Conservation (phyloP, 2,329 filamentous ascomycete species). For the Thermoascus crustaceus region DNA sequence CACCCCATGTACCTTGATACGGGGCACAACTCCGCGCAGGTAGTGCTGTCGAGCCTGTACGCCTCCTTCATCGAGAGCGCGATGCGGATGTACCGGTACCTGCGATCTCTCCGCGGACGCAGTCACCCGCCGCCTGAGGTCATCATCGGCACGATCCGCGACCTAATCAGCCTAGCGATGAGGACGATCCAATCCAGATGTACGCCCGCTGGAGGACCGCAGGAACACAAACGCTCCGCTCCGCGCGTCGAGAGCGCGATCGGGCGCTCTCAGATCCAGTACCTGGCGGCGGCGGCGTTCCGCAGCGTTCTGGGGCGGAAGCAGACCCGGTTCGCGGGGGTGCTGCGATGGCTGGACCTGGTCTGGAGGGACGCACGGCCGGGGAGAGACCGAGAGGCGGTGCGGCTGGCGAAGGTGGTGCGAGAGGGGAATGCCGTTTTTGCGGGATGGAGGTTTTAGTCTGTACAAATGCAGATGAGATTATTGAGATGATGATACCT, state of each 20-base stretch:
- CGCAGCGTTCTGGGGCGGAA: conserved; percentile 57
- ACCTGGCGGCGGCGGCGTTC: conserved; percentile 65
- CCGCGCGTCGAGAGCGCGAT: conserved; percentile 49
- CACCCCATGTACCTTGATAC: conserved; percentile 51
- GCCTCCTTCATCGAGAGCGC: conserved; percentile 70
- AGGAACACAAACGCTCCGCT: not conserved
- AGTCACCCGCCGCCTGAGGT: conserved; percentile 50
- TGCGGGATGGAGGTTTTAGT: conserved; percentile 28
- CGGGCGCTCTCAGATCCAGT: conserved; percentile 51
- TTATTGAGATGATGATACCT: no score
- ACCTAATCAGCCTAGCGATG: conserved; percentile 57
- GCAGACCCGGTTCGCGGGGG: conserved; percentile 58
- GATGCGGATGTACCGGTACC: conserved; percentile 60
- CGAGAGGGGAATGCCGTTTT: conserved; percentile 27
- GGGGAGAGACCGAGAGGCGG: conserved; percentile 24
- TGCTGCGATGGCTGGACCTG: conserved; percentile 60
- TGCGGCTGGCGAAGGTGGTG: conserved; percentile 26
- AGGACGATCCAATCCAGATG: conserved; percentile 53
- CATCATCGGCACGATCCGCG: conserved; percentile 58
- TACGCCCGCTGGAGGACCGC: not conserved
- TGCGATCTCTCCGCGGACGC: conserved; percentile 48
- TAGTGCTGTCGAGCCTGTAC: conserved; percentile 66
- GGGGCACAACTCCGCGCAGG: conserved; percentile 60
- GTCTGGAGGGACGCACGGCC: conserved; percentile 37
- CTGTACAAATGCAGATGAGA: no score